These are phyloP conservation scores for Phytophthora hibernalis DNA, from an alignment of 352 stramenopile species.

Conservation along the genomic window DNA sequence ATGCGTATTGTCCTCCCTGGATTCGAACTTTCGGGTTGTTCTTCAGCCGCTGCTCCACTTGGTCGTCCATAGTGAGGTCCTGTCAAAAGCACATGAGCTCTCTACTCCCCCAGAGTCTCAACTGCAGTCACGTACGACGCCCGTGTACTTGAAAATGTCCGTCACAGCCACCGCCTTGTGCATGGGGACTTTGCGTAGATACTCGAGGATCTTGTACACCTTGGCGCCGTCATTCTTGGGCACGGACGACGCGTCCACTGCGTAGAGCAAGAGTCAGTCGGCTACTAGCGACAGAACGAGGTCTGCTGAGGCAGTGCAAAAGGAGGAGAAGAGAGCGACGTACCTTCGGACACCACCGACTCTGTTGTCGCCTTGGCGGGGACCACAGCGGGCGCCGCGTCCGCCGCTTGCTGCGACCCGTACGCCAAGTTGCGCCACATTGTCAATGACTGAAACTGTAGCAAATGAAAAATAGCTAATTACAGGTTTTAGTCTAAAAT, in stretches of 20 bases:
- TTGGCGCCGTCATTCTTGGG: constrained; percentile 88
- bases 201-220: constrained; percentile 90
- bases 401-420: constrained; percentile 76
- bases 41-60: constrained; percentile 85
- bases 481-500: neutral
- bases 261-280: neutral
- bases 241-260: constrained; percentile 81
- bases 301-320: neutral
- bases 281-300: neutral
- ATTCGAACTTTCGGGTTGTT: constrained; percentile 89
- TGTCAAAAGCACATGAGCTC: constrained; percentile 13
- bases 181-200: constrained; percentile 82
- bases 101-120: too few species aligned
- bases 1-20: constrained; percentile 79
- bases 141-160: constrained; percentile 86
- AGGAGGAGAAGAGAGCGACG: constrained; percentile 3
- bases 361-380: constrained; percentile 63
- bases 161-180: constrained; percentile 73
- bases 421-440: constrained; percentile 87
- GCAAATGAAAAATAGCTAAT: neutral
- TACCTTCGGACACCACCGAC: constrained; percentile 72
- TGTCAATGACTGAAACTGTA: constrained; percentile 32
- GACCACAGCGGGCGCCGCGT: constrained; percentile 66
- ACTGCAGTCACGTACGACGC: constrained; percentile 61
- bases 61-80: constrained; percentile 82